These are phyloP conservation scores for Populus ilicifolia DNA, from an alignment of 345 rosid species.

Conservation along the genomic window DNA sequence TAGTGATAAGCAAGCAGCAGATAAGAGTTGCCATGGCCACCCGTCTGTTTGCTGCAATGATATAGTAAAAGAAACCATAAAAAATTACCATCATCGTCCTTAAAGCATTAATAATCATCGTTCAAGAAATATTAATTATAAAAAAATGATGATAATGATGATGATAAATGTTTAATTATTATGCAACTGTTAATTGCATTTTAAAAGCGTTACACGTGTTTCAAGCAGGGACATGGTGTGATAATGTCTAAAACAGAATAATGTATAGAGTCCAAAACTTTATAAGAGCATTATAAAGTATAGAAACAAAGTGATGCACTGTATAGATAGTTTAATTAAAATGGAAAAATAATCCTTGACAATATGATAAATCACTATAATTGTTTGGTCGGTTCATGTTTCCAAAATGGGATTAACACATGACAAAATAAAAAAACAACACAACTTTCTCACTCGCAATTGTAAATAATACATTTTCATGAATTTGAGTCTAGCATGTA, in stretches of 20 bases:
- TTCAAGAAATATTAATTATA: background rate
- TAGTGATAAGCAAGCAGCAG: conserved; percentile 86
- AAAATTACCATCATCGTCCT: background rate
- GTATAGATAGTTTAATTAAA: background rate
- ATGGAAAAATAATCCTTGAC: background rate
- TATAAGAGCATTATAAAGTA: conserved; percentile 9
- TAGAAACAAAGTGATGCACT: background rate
- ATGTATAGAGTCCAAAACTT: conserved; percentile 19
- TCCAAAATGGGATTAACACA: background rate
- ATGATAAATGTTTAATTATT: background rate
- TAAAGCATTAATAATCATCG: conserved; percentile 17
- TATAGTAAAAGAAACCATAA: background rate
- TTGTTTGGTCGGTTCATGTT: conserved; percentile 9
- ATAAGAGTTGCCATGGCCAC: conserved; percentile 91
- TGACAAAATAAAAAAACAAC: background rate
- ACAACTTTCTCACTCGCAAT: background rate
- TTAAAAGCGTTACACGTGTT: background rate
- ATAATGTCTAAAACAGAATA: background rate
- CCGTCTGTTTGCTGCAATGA: conserved; percentile 55
- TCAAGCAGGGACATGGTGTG: background rate
- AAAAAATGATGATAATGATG: background rate
- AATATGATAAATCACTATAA: background rate
- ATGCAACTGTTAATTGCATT: background rate
- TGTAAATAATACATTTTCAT: too few relatives aligned
- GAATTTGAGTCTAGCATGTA: too few relatives aligned